A percentile compares a stretch with the other conserved stretches of the same genome.
These are phyloP conservation scores for Ruellia speciosa DNA, from an alignment of 305 asterid genomes.

Conservation along the genomic window DNA sequence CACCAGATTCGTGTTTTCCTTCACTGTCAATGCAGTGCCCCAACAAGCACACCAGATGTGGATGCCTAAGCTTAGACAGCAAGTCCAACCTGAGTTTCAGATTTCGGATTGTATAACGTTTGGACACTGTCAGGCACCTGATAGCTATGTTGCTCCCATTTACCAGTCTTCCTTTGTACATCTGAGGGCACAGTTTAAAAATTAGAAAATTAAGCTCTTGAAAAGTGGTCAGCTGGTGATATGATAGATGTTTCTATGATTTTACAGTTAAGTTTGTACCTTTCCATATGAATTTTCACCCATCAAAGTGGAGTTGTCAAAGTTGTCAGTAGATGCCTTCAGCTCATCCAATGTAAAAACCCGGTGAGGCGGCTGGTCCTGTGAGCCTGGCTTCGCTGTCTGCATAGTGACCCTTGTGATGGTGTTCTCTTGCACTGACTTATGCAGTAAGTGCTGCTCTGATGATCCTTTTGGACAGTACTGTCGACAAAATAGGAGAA, in stretches of 20 bases:
- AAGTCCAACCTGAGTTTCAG: slow-evolving; percentile 58
- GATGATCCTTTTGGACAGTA: slow-evolving; percentile 40
- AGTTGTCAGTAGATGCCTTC: slow-evolving; percentile 44
- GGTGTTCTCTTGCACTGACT: slow-evolving; percentile 32
- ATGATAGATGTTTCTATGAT: background rate
- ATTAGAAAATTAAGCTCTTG: background rate
- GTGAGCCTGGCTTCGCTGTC: slow-evolving; percentile 34
- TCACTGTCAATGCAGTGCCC: slow-evolving; percentile 57
- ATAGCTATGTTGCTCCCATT: slow-evolving; percentile 37
- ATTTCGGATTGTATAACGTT: slow-evolving; percentile 46
- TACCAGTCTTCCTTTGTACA: slow-evolving; percentile 55
- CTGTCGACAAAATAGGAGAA: slow-evolving; percentile 34
- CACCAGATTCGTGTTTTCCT: slow-evolving; percentile 30
- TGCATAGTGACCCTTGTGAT: slow-evolving; percentile 43
- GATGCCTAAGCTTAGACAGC: slow-evolving; percentile 53
- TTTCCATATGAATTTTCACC: slow-evolving; percentile 59
- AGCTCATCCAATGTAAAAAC: slow-evolving; percentile 46
- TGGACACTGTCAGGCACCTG: slow-evolving; percentile 45
- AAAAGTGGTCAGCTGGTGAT: background rate
- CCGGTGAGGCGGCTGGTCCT: slow-evolving; percentile 38
- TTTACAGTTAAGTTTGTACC: slow-evolving; percentile 26
- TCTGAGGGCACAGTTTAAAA: slow-evolving; percentile 24
- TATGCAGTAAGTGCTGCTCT: slow-evolving; percentile 51
- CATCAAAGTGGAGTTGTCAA: slow-evolving; percentile 37
- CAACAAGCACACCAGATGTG: slow-evolving; percentile 61